Base-by-base conservation (phyloP, 495 filamentous ascomycete species). In the Neurospora sp. region DNA sequence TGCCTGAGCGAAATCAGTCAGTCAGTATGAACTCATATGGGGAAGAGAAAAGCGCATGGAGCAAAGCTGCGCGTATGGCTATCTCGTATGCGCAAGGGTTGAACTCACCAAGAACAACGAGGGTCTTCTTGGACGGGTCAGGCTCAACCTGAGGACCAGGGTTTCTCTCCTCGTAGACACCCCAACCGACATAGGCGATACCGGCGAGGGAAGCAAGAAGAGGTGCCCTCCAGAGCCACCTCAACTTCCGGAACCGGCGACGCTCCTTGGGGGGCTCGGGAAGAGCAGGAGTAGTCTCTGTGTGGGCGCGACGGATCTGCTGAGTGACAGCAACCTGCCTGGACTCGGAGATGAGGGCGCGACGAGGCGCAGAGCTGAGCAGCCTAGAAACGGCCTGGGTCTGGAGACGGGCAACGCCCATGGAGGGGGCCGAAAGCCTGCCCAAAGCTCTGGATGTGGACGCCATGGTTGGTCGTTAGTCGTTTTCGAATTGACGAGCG, bases 101-200 rank as follows among this genome's bases (percentile, higher is more conserved):
- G 7, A 39, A 69, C 90, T 83, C 89, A 97, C 96, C 96, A 46
- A 99, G 88, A 79, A 99, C 90, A 18, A 99, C 96, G 39, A 99
- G 87, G 27, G 94, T 99, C 88, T 98, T 98, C 93, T 98, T 99
- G 71, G 79, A 83, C 74, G 95, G 91, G 84, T 97, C 94, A 39
- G 93, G 90, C 72, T 89, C 87, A 46, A 86, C 83, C 85, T 98
- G 96, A 40, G 96, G 91, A 20, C 87, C 87, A 8, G 95, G 96
- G 82, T 95, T 88, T 73, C 94, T 90, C 76, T 92, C 89, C 39
- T 88, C 83, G 82, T 93, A 97, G 80, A 98, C 91, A 76, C 88
- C 89, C 82, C 94, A 97, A 72, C 89, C 90, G 71, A 96, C 81
- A 75, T 90, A 92, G 69, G 84, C 92, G 44, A 90, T 79, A 71